A percentile compares a stretch with the other conserved stretches of the same genome.
Evolutionary conservation across 2,329 filamentous ascomycete species (phyloP).

Genomic region (Nigrograna mackinnonii): DNA sequence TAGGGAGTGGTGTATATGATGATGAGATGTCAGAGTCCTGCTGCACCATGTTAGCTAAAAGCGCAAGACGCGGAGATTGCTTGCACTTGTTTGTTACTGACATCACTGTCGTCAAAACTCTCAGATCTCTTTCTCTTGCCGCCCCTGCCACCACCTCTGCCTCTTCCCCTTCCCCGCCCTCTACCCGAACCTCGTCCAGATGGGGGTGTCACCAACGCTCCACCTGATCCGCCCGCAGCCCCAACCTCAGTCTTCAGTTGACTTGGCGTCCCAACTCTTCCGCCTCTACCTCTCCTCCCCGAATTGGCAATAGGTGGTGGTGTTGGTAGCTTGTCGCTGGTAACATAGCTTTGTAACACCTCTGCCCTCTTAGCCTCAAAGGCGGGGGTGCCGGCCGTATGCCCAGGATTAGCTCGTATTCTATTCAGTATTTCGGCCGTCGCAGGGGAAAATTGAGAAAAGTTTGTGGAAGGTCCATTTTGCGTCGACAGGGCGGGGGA

Average conservation of each 20-base stretch:
- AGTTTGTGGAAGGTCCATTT: conserved; percentile 17
- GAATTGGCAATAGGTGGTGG: conserved; percentile 34
- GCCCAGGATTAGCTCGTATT: conserved; percentile 37
- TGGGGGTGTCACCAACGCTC: conserved; percentile 23
- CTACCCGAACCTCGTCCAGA: conserved; percentile 39
- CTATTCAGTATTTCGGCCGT: conserved; percentile 47
- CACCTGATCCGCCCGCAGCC: conserved; percentile 19
- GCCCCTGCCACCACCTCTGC: conserved; percentile 32
- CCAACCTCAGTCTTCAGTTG: conserved; percentile 32
- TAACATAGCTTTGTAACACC: conserved; percentile 50
- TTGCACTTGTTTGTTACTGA: conserved; percentile 26
- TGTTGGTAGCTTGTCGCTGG: conserved; percentile 46
- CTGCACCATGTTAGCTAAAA: conserved; percentile 16
- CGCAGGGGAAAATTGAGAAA: conserved; percentile 40
- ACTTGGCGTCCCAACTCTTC: conserved; percentile 35
- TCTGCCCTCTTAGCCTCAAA: conserved; percentile 52
- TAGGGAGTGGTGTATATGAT: conserved; percentile 60
- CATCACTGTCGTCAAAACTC: conserved; percentile 37
- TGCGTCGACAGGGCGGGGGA: conserved; percentile 25
- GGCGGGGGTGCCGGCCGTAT: conserved; percentile 40
- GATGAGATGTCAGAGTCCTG: conserved; percentile 44
- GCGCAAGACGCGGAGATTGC: neutral
- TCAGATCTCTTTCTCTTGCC: conserved; percentile 45
- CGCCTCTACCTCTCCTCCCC: conserved; percentile 32
- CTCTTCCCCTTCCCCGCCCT: conserved; percentile 41